Evolutionary conservation across 345 rosid species (phyloP).

Genomic region (Anacardium occidentale): DNA sequence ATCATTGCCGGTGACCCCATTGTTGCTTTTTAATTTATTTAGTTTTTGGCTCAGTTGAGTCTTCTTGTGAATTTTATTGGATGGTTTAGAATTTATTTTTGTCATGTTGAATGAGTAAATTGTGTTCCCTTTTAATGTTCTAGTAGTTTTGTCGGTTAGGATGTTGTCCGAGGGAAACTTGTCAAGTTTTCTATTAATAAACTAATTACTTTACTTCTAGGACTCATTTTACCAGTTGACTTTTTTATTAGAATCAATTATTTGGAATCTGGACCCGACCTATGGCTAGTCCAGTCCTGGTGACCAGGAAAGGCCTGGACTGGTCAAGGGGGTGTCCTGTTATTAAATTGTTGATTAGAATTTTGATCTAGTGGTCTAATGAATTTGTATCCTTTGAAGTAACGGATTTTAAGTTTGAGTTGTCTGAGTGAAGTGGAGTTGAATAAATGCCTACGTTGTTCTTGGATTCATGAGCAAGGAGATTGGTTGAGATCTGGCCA

Average conservation of each 20-base stretch:
- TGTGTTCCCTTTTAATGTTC: too few relatives aligned
- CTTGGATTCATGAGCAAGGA: background rate
- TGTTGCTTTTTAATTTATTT: background rate
- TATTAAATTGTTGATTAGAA: too few relatives aligned
- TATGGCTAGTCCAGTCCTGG: too few relatives aligned
- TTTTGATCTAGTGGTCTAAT: too few relatives aligned
- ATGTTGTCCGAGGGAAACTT: too few relatives aligned
- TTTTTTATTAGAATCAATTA: too few relatives aligned
- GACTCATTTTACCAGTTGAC: too few relatives aligned
- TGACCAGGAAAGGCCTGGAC: too few relatives aligned
- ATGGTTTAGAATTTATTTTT: background rate
- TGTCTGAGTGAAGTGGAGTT: background rate
- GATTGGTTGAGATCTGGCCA: background rate
- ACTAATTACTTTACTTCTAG: too few relatives aligned
- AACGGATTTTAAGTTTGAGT: background rate
- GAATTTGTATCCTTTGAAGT: background rate
- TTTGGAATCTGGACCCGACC: too few relatives aligned
- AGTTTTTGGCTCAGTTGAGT: background rate
- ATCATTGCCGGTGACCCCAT: slow-evolving; percentile 59
- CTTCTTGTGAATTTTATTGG: background rate
- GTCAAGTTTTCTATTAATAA: too few relatives aligned
- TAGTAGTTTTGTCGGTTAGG: background rate
- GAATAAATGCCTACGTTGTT: background rate
- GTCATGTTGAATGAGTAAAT: background rate
- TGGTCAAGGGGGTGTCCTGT: too few relatives aligned